Conservation (phyloP, 306 rosid genomes). For the Fragaria iinumae region DNA sequence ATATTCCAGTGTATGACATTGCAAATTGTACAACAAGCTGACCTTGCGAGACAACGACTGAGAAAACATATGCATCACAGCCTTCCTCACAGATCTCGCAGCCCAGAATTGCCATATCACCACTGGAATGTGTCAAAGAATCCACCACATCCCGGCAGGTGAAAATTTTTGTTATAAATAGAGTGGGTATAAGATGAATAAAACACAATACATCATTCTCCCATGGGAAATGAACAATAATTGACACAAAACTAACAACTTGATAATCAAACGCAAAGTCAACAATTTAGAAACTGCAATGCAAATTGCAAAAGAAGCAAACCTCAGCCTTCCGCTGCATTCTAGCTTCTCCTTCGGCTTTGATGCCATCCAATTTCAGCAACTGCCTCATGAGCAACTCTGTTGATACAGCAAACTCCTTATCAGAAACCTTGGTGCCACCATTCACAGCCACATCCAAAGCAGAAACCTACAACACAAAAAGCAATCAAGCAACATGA, state of each 20-base stretch:
- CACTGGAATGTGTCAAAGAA: too few relatives aligned
- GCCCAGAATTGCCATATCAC: too few relatives aligned
- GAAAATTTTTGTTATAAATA: background rate
- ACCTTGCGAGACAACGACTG: background rate
- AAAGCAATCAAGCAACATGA: conserved; percentile 17
- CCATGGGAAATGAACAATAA: background rate
- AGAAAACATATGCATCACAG: background rate
- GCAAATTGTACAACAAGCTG: background rate
- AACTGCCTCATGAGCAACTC: conserved; percentile 88
- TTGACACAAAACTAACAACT: background rate
- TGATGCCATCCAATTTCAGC: conserved; percentile 75
- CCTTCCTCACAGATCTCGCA: background rate
- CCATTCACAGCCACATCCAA: conserved; percentile 63
- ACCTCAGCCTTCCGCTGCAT: conserved; percentile 90
- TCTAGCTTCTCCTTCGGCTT: conserved; percentile 85
- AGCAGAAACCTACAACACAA: conserved; percentile 57
- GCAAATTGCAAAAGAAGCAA: conserved; percentile 17
- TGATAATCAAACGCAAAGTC: background rate
- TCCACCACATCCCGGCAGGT: background rate
- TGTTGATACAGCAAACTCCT: conserved; percentile 56
- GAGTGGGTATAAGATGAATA: background rate
- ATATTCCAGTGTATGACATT: background rate
- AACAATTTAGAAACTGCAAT: background rate
- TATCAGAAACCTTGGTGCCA: conserved; percentile 72
- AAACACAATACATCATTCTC: background rate